Base-by-base conservation (phyloP, 345 rosid genomes). In the Eucalyptus camaldulensis region DNA sequence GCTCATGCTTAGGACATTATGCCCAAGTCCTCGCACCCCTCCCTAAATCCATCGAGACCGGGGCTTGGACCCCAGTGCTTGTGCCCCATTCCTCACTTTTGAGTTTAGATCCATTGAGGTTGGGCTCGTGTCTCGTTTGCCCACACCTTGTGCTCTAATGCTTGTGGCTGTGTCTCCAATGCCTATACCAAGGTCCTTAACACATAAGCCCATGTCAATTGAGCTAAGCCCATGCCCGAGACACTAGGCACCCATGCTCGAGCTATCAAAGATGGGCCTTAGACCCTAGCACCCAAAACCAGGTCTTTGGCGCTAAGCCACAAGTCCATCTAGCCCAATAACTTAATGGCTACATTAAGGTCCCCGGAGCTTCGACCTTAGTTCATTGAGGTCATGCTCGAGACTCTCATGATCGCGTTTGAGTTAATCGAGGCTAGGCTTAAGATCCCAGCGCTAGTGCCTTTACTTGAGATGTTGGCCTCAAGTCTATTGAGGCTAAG, bases 41-140 rank as follows among this genome's bases (percentile, higher is more conserved):
- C 6, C 27, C 1, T 0, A 1, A 0, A 56, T 56, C 27, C 62
- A 56, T 56, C 0, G 0, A 56, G 62, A 1, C 13, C 0, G 0
- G 1, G 62, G 27, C 13, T 22, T 24, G 13, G 27, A 22, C 29
- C 62, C 3, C 1, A 0, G 0, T 56, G 60, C 60, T 1, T 9
- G 6, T 56, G 62, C 62, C 27, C 3, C 0, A 9, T 21, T 56
- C 62, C 25, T 22, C 12, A 22, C 62, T 22, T 56, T 56, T 6
- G 0, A 56, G 27, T 22, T 56, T 21, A 11, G 60, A 22, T 22
- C 60, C 60, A 4, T 56, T 22, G 13, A 9, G 27, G 62, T 56
- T 24, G 62, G 62, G 6, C 13, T 56, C 1, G 27, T 22, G 62
- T 4, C 62, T 3, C 0, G 0, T 56, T 9, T 24, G 6, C 29